phyloP scores from a whole-genome alignment of 495 filamentous ascomycete genomes.

The Penicillium salamii region DNA sequence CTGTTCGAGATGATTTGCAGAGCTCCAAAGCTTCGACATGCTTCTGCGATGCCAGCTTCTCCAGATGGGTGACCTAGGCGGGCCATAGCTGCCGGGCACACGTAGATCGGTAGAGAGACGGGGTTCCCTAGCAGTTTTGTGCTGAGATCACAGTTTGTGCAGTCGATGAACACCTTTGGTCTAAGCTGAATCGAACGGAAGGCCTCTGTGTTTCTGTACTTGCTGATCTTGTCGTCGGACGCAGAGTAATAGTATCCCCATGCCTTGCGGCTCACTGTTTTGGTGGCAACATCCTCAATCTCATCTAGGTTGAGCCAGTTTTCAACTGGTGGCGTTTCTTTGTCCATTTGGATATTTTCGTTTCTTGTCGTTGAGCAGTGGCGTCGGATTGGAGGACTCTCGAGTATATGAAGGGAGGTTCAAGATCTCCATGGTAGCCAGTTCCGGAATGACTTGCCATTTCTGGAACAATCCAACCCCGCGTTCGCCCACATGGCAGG shows the following conservation, averaged over 20 bases:
- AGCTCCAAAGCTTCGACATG: constrained; percentile 69
- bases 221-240: constrained; percentile 74
- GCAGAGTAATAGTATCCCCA: constrained; percentile 95
- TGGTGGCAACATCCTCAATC: constrained; percentile 2
- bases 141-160: constrained; percentile 60
- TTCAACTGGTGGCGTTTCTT: constrained; percentile 51
- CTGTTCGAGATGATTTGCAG: constrained; percentile 86
- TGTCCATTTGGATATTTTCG: not conserved
- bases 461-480: no score
- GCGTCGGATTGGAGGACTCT: no score
- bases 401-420: no score
- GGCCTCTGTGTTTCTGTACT: constrained; percentile 71
- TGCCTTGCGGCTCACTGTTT: constrained; percentile 66
- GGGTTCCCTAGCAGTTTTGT: constrained; percentile 67
- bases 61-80: constrained; percentile 82
- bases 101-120: constrained; percentile 74
- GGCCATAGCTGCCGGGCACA: constrained; percentile 86
- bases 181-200: constrained; percentile 78
- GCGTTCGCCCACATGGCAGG: no score
- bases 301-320: constrained; percentile 71
- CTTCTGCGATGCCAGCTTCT: constrained; percentile 81
- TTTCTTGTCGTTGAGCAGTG: no score
- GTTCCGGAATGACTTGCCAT: no score
- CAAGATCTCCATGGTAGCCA: not conserved
- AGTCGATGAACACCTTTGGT: constrained; percentile 83